Conservation (phyloP, 495 filamentous ascomycete species). For the Aspergillus kassunensis region DNA sequence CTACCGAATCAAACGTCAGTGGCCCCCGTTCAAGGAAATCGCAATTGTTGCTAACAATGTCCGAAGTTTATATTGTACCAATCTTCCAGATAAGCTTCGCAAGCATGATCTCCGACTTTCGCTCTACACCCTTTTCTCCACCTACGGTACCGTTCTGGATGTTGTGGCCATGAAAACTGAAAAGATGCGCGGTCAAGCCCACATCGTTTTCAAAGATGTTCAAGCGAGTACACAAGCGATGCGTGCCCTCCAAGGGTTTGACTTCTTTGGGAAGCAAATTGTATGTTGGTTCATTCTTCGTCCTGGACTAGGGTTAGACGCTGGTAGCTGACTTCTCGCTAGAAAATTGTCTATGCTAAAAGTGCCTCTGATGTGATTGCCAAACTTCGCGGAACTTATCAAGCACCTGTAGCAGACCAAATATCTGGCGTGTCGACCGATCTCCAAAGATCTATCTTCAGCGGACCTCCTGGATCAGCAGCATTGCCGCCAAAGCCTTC, state of each 20-base stretch:
- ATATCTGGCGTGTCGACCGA: conserved; percentile 62
- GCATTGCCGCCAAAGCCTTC: conserved; percentile 39
- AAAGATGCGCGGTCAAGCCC: conserved; percentile 94
- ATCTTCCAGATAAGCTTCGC: conserved; percentile 78
- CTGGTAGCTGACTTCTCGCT: conserved; percentile 13
- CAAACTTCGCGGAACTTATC: conserved; percentile 87
- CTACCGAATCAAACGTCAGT: conserved; percentile 73
- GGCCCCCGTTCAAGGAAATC: conserved; percentile 1
- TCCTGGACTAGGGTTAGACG: neutral
- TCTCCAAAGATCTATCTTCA: conserved; percentile 79
- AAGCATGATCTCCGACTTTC: conserved; percentile 79
- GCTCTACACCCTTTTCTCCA: conserved; percentile 90
- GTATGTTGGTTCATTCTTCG: conserved; percentile 46
- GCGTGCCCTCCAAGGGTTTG: conserved; percentile 78
- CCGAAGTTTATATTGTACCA: conserved; percentile 75
- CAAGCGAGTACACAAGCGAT: conserved; percentile 86
- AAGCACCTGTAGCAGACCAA: conserved; percentile 49
- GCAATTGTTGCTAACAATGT: conserved; percentile 24
- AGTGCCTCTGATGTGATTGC: conserved; percentile 78
- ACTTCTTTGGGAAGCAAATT: conserved; percentile 84
- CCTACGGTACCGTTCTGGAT: conserved; percentile 89
- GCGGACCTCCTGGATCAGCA: conserved; percentile 52
- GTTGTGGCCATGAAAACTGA: conserved; percentile 83
- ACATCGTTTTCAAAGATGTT: conserved; percentile 84
- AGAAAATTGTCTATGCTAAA: conserved; percentile 89